These are phyloP conservation scores for Globisporangium irregulare DNA, from an alignment of 352 stramenopile genomes.

Conservation along the genomic window DNA sequence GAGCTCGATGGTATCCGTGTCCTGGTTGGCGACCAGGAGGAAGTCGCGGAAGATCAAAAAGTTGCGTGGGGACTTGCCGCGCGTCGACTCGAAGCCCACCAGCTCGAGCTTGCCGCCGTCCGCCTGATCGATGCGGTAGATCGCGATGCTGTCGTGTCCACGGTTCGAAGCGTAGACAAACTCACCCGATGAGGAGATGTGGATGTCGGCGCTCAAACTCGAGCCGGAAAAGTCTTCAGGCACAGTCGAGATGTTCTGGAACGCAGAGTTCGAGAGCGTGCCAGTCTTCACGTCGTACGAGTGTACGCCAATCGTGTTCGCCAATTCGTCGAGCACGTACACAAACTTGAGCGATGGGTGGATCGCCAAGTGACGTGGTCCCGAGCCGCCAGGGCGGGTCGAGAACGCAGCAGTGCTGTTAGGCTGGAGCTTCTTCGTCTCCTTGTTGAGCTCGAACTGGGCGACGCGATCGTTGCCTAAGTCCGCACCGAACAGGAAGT, in stretches of 20 bases:
- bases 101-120: constrained; percentile 22
- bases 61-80: constrained; percentile 31
- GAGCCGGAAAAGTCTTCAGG: constrained; percentile 37
- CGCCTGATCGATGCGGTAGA: constrained; percentile 25
- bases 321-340: constrained; percentile 74
- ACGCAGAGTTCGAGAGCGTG: constrained; percentile 33
- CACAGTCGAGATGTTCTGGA: constrained; percentile 69
- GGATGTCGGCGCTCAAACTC: constrained; percentile 30
- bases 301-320: constrained; percentile 64
- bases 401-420: constrained; percentile 40
- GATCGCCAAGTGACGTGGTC: constrained; percentile 79
- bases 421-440: constrained; percentile 34
- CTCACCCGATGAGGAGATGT: constrained; percentile 32
- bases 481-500: constrained; percentile 51
- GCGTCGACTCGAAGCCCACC: constrained; percentile 28
- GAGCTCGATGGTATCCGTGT: constrained; percentile 43
- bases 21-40: constrained; percentile 45
- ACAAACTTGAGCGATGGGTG: constrained; percentile 41
- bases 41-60: constrained; percentile 31
- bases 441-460: constrained; percentile 51
- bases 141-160: constrained; percentile 37
- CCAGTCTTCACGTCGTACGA: constrained; percentile 40
- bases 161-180: constrained; percentile 51
- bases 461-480: constrained; percentile 66
- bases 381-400: constrained; percentile 39